phyloP scores from a whole-genome alignment of 345 rosid species.

The Angophora floribunda region DNA sequence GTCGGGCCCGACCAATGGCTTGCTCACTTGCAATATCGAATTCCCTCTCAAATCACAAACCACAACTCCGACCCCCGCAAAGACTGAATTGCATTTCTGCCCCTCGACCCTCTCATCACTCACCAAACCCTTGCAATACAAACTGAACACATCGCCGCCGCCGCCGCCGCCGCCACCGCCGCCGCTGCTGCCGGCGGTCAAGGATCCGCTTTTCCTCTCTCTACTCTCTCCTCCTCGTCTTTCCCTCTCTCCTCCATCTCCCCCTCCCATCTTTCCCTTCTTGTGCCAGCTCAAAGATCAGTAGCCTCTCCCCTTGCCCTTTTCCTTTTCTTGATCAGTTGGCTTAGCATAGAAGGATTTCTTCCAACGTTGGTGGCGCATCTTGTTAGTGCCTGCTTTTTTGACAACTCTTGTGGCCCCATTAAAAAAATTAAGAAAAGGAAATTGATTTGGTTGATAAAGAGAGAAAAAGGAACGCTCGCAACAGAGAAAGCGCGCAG shows the following conservation, averaged over 20 bases:
- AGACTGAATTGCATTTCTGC: neutral
- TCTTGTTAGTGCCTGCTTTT: neutral
- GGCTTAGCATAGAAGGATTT: neutral
- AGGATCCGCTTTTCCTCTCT: neutral
- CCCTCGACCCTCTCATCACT: conserved; percentile 9
- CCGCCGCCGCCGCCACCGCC: neutral
- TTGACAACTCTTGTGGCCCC: neutral
- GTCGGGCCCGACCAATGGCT: conserved; percentile 10
- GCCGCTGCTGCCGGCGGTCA: neutral
- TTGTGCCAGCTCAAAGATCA: neutral
- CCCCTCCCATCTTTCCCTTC: neutral
- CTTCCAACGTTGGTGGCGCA: neutral
- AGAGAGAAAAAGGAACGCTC: neutral
- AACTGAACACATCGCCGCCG: neutral
- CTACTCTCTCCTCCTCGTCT: neutral
- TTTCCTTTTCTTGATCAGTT: neutral
- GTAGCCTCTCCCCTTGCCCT: neutral
- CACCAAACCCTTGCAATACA: conserved; percentile 22
- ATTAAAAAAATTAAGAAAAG: no score
- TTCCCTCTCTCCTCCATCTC: neutral
- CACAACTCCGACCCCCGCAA: conserved; percentile 21
- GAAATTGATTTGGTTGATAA: neutral
- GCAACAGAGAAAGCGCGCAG: neutral
- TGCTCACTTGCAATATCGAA: conserved; percentile 14
- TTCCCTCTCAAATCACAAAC: conserved; percentile 16